Evolutionary conservation across 495 filamentous ascomycete genomes (phyloP).

Genomic region (Jackrogersella minutella): DNA sequence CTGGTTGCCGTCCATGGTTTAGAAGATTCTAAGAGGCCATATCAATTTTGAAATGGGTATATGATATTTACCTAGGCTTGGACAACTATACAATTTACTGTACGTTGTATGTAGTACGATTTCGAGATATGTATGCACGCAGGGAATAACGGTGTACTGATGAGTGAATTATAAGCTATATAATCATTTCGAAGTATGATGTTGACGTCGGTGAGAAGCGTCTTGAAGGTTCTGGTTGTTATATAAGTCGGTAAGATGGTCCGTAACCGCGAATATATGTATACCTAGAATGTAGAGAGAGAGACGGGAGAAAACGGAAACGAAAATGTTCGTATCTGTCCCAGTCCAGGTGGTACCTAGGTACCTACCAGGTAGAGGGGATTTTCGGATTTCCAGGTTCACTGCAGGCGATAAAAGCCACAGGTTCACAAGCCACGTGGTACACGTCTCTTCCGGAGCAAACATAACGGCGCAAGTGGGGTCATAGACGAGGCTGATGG

Average conservation of each 20-base stretch:
- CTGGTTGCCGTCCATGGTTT: not conserved
- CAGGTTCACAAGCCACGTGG: slow-evolving; percentile 22
- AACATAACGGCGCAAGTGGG: slow-evolving; percentile 24
- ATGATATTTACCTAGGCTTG: not conserved
- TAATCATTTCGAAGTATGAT: not conserved
- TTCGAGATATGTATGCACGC: not conserved
- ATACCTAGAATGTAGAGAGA: not conserved
- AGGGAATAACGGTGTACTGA: not conserved
- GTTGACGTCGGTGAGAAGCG: slow-evolving; percentile 10
- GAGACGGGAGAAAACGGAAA: slow-evolving; percentile 27
- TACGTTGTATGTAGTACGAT: not conserved
- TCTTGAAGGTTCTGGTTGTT: slow-evolving; percentile 28
- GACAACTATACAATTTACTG: not conserved
- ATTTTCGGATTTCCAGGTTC: too few relatives aligned
- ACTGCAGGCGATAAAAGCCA: slow-evolving; percentile 23
- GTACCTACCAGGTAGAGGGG: not conserved
- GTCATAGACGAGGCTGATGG: slow-evolving; percentile 28
- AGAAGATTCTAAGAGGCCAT: slow-evolving; percentile 7
- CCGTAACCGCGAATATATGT: slow-evolving; percentile 9
- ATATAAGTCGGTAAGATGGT: slow-evolving; percentile 15
- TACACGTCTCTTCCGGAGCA: slow-evolving; percentile 13
- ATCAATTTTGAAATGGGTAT: not conserved
- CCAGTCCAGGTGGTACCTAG: not conserved
- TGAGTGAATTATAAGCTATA: not conserved
- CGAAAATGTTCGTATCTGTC: slow-evolving; percentile 1